Percentiles rank a stretch among this genome's conserved stretches.
Evolutionary conservation across 768 basidiomycete genomes (phyloP).

Genomic region (Termitomyces sp.): DNA sequence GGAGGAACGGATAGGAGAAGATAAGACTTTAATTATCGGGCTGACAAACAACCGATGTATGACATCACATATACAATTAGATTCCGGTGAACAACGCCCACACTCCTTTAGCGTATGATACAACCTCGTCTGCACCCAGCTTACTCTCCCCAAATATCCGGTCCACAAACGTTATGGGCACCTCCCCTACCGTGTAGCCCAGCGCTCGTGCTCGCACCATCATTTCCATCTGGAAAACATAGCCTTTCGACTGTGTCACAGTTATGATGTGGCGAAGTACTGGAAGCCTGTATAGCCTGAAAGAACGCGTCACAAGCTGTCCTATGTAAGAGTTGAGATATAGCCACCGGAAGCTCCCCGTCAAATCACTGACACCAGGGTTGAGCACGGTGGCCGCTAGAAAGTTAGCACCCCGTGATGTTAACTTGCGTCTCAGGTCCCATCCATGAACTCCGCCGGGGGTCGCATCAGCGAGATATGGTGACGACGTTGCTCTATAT

Average conservation of each 20-base stretch:
- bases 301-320: neutral
- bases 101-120: conserved; percentile 82
- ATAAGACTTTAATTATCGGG: conserved; percentile 2
- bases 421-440: conserved; percentile 86
- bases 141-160: conserved; percentile 93
- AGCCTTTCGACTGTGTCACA: conserved; percentile 81
- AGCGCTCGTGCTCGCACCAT: conserved; percentile 84
- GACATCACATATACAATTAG: conserved; percentile 27
- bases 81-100: conserved; percentile 74
- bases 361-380: conserved; percentile 86
- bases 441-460: conserved; percentile 90
- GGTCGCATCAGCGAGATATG: conserved; percentile 47
- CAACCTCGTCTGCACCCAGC: conserved; percentile 82
- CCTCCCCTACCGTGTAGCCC: conserved; percentile 83
- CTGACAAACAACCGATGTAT: conserved; percentile 24
- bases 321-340: neutral
- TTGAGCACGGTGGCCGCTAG: conserved; percentile 80
- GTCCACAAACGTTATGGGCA: conserved; percentile 94
- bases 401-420: conserved; percentile 87
- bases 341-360: conserved; percentile 79
- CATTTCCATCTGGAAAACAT: conserved; percentile 99
- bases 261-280: conserved; percentile 83
- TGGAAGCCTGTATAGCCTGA: conserved; percentile 67
- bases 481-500: conserved; percentile 62
- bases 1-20: too few species aligned